Evolutionary conservation across 2,329 filamentous ascomycete species (phyloP), one percentile per base, ranked within the genome.

Genomic region (Bipolaris zeicola): DNA sequence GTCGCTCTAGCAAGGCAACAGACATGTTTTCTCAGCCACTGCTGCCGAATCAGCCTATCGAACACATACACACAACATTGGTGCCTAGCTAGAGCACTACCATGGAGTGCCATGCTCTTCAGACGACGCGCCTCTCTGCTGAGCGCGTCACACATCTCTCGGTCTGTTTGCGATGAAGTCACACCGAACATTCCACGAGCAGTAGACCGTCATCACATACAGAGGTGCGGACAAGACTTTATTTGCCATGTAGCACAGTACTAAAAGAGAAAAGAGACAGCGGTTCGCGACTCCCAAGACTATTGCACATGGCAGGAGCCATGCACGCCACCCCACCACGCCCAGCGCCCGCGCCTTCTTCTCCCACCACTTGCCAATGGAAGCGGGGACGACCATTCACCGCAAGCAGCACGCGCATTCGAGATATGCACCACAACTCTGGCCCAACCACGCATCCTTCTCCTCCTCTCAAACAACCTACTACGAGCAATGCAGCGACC

Each of bases 21-120:
- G 3, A 57, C 49, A 37, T 53, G 52, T 51, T 31, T 13, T 46
- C 38, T 46, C 52, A 41, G 31, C 51, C 10, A 47, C 13, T 26
- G 43, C 52, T 43, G 42, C 20, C 33, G 26, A 55, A 13, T 43
- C 46, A 45, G 44, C 52, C 44, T 51, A 49, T 57, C 48, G 48
- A 62, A 43, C 49, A 10, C 45, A 42, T 11, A 31, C 28, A 31
- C 28, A 11, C 28, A 48, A 62, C 57, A 53, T 58, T 60, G 58
- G 67, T 72, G 70, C 69, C 72, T 73, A 62, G 58, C 47, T 28
- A 62, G 62, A 68, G 69, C 70, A 68, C 66, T 63, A 67, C 62
- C 56, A 76, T 76, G 72, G 73, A 72, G 69, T 60, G 67, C 59
- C 63, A 75, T 76, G 72, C 68, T 68, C 60, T 61, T 58, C 64